A percentile compares a stretch with the other conserved stretches of the same genome.
phyloP scores from a whole-genome alignment of 2,329 filamentous ascomycete genomes.

The Talaromyces rugulosus region DNA sequence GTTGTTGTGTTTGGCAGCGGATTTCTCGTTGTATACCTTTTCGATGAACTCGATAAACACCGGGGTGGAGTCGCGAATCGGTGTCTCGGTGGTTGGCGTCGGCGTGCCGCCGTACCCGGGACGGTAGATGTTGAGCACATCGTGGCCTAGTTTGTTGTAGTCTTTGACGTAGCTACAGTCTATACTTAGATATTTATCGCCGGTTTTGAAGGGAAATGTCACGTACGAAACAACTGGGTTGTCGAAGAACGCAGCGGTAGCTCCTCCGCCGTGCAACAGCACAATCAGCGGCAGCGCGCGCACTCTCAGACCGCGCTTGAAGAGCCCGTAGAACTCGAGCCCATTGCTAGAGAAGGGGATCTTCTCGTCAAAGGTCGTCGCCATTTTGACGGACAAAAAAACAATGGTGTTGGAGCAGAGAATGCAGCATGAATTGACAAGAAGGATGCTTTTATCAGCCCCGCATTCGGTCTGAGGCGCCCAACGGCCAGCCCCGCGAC shows the following conservation, averaged over 20 bases:
- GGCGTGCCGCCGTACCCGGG: conserved; percentile 15
- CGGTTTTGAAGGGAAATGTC: not conserved
- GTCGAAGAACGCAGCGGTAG: conserved; percentile 17
- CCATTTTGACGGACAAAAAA: not conserved
- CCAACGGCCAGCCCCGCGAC: no score
- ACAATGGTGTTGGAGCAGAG: not conserved
- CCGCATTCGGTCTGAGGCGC: not conserved
- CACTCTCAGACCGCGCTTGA: conserved; percentile 11
- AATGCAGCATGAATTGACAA: not conserved
- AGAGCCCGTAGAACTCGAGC: conserved; percentile 11
- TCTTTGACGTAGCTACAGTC: not conserved
- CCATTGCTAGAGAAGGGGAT: conserved; percentile 11
- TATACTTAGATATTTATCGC: not conserved
- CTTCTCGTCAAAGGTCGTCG: conserved; percentile 13
- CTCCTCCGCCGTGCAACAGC: conserved; percentile 15
- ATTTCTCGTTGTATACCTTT: conserved; percentile 10
- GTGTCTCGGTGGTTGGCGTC: conserved; percentile 11
- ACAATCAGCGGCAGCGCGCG: conserved; percentile 10
- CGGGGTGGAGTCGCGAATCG: conserved; percentile 14
- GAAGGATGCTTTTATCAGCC: not conserved
- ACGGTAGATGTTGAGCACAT: conserved; percentile 18
- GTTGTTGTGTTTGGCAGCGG: conserved; percentile 8
- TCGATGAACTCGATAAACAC: conserved; percentile 16
- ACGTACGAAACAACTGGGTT: conserved; percentile 16
- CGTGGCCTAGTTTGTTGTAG: conserved; percentile 14